Base-by-base conservation (phyloP, 139 green algal species). In the Ettlia oleoabundans region DNA sequence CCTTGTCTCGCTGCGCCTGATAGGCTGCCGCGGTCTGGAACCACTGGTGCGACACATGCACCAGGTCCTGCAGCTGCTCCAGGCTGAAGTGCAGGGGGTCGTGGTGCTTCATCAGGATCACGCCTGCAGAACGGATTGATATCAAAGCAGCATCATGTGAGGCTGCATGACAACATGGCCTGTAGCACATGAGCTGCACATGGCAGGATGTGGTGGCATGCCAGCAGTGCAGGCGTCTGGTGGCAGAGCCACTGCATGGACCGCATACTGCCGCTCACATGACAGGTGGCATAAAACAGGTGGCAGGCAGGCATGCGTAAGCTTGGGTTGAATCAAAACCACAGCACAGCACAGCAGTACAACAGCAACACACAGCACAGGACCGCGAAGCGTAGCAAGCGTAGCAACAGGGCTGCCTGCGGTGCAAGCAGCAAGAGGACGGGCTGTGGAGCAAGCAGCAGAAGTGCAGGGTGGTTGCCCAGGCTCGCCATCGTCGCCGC, bases 81-180 rank as follows among this genome's bases (percentile, higher is more conserved):
- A 77, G 51, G 22, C 22, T 86, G 71, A 96, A 97, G 4, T 70
- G 24, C 30, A 98, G 87, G 0, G 94, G 94, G 70, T 97, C 82
- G 67, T 97, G 94, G 61, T 95, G 91, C 88, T 95, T 95, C 83
- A 96, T 93, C 13, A 96, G 73, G 37, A 95, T 84, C 18, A 97
- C 58, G 18, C 93, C 74, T 97, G 94, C 4, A 58, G 67, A 38
- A 41, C 24, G 22, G 67, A 8, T 40, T 26, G 70, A 19, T 21
- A 32, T 40, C 4, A 41, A 21, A 66, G 69, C 18, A 42, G 9
- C 28, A 68, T 30, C 30, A 68, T 8, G n/a, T n/a, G n/a, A n/a
- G n/a, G n/a, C n/a, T n/a, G n/a, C n/a, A n/a, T n/a, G n/a, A n/a
- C n/a, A n/a, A n/a, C n/a, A n/a, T n/a, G n/a, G n/a, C n/a, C n/a